Conservation (phyloP, 306 rosid species). For the Sesbania bispinosa region DNA sequence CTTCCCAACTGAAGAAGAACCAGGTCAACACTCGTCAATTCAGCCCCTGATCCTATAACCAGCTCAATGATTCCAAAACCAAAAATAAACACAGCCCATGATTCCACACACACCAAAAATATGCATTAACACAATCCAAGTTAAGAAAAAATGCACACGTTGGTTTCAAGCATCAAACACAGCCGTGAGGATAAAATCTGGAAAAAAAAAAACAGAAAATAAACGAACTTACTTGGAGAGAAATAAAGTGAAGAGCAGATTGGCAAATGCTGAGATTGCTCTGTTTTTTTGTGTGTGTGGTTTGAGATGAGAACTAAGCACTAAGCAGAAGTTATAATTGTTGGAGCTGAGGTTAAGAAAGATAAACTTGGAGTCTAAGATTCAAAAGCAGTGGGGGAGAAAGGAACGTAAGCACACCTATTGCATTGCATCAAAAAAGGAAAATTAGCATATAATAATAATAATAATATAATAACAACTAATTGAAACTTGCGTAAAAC, state of each 20-base stretch:
- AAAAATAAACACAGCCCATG: neutral
- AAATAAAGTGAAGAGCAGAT: conserved; percentile 22
- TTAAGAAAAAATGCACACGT: neutral
- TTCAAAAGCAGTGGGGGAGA: conserved; percentile 34
- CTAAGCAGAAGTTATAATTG: conserved; percentile 6
- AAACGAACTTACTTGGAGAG: conserved; percentile 35
- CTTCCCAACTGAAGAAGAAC: conserved; percentile 37
- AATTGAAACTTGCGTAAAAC: conserved; percentile 24
- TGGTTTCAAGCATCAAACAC: neutral
- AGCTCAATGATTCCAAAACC: conserved; percentile 14
- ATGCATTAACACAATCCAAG: neutral
- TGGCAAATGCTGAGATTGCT: conserved; percentile 44
- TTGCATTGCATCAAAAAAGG: conserved; percentile 35
- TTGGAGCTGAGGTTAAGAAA: conserved; percentile 8
- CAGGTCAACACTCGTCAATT: conserved; percentile 16
- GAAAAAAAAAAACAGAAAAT: neutral
- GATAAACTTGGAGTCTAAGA: conserved; percentile 48
- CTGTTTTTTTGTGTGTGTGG: neutral
- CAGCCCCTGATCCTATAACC: conserved; percentile 26
- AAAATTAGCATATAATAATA: neutral
- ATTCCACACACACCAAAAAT: neutral
- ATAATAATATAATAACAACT: neutral
- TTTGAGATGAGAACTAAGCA: conserved; percentile 14
- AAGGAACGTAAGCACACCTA: conserved; percentile 35
- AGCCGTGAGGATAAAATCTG: conserved; percentile 3